Percentiles rank a stretch among this genome's conserved stretches.
Conservation (phyloP, 148 eudicot genomes). For the Rhododendron williamsianum region DNA sequence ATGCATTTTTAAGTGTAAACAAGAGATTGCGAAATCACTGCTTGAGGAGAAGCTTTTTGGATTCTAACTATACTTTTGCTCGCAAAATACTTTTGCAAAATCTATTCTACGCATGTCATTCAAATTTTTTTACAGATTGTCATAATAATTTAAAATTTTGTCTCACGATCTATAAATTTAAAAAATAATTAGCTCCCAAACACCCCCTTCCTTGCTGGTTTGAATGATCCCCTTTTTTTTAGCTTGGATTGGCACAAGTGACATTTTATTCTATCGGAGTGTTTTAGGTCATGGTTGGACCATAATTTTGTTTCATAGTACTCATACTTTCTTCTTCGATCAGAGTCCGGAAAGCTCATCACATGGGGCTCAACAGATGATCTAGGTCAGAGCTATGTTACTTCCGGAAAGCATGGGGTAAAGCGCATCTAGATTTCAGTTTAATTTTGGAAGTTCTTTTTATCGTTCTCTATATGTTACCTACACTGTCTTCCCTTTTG, state of each 20-base stretch:
- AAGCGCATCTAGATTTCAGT: slow-evolving; percentile 12
- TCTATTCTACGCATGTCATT: not conserved
- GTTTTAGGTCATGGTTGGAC: not conserved
- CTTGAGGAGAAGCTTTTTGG: no score
- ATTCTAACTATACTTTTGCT: no score
- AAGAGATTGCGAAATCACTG: not conserved
- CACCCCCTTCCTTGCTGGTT: not conserved
- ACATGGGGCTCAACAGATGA: slow-evolving; percentile 99
- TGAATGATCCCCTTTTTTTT: not conserved
- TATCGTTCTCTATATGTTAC: slow-evolving; percentile 10
- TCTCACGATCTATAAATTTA: not conserved
- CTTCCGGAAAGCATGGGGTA: slow-evolving; percentile 99
- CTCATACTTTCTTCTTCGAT: slow-evolving; percentile 1
- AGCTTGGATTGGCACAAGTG: not conserved
- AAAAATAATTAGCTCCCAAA: not conserved
- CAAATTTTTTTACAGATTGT: not conserved
- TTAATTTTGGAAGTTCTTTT: not conserved
- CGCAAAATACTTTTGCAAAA: not conserved
- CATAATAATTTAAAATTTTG: no score
- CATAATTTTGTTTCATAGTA: not conserved
- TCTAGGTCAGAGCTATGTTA: slow-evolving; percentile 90
- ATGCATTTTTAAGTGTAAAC: not conserved
- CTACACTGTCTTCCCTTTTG: slow-evolving; percentile 16
- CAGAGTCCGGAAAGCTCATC: slow-evolving; percentile 83
- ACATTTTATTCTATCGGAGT: not conserved